Percentiles rank a stretch among this genome's conserved stretches.
phyloP scores from a whole-genome alignment of 2,329 filamentous ascomycete genomes.

The Decorospora gaudefroyi region DNA sequence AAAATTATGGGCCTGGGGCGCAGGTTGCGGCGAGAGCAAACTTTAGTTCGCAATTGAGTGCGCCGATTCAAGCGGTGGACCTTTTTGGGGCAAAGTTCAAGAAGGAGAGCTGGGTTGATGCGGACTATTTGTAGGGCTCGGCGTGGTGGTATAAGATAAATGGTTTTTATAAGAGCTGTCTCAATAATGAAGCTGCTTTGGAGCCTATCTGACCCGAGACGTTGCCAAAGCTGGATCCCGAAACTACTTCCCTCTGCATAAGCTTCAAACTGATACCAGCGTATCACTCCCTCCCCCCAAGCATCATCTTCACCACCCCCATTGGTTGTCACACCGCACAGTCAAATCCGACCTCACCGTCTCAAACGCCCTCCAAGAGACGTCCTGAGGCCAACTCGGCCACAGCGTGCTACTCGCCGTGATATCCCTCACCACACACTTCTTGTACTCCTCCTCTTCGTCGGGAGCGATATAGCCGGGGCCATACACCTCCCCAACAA shows the following conservation, averaged over 20 bases:
- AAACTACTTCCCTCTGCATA: too few species aligned
- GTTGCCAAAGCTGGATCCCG: too few species aligned
- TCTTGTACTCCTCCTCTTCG: too few species aligned
- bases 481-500: too few species aligned
- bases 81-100: constrained; percentile 19
- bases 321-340: neutral
- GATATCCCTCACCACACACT: too few species aligned
- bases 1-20: constrained; percentile 25
- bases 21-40: constrained; percentile 2
- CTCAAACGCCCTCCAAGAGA: constrained; percentile 2
- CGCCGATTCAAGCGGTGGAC: constrained; percentile 11
- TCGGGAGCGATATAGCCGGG: too few species aligned
- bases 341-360: neutral
- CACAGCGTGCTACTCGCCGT: constrained; percentile 6
- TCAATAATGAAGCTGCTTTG: too few species aligned
- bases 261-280: too few species aligned
- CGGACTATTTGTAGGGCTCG: constrained; percentile 4
- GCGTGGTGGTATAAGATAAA: accelerated
- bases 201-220: too few species aligned
- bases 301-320: too few species aligned
- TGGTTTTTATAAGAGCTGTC: too few species aligned
- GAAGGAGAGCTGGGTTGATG: constrained; percentile 27
- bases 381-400: constrained; percentile 11
- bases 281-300: neutral
- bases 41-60: constrained; percentile 15